Conservation (phyloP, 2,329 filamentous ascomycete species). For the Calonectria multiphialidica region DNA sequence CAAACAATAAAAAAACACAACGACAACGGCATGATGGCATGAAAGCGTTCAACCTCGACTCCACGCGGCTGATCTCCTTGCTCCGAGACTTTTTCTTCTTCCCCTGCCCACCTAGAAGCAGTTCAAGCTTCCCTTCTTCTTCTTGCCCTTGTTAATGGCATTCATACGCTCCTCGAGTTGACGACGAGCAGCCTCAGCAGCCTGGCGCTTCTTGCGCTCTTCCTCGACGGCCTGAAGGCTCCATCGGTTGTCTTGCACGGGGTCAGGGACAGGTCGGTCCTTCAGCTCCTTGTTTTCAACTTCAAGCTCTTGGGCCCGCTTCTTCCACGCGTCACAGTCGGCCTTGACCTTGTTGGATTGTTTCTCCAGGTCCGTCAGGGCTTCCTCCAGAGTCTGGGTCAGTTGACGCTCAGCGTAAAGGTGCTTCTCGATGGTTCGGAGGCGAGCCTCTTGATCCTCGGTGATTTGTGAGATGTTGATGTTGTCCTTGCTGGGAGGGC, state of each 20-base stretch:
- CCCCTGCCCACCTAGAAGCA: constrained; percentile 79
- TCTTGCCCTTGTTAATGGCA: constrained; percentile 87
- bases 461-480: constrained; percentile 79
- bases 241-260: constrained; percentile 69
- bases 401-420: constrained; percentile 96
- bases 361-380: constrained; percentile 91
- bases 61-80: constrained; percentile 29
- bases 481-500: constrained; percentile 85
- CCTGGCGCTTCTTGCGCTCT: constrained; percentile 91
- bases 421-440: constrained; percentile 96
- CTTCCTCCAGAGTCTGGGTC: constrained; percentile 94
- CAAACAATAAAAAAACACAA: constrained; percentile 34
- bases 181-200: constrained; percentile 88
- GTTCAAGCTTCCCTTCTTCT: constrained; percentile 95
- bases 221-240: constrained; percentile 94
- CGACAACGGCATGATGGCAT: constrained; percentile 40
- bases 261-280: constrained; percentile 59
- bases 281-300: constrained; percentile 76
- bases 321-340: constrained; percentile 91
- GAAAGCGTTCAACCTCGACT: constrained; percentile 36
- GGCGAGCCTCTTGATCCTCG: constrained; percentile 95
- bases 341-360: constrained; percentile 92
- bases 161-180: constrained; percentile 97
- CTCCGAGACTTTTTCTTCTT: not conserved
- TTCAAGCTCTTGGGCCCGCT: constrained; percentile 84